A percentile compares a stretch with the other conserved stretches of the same genome.
Conservation (phyloP, 345 rosid genomes). For the Camelina neglecta region DNA sequence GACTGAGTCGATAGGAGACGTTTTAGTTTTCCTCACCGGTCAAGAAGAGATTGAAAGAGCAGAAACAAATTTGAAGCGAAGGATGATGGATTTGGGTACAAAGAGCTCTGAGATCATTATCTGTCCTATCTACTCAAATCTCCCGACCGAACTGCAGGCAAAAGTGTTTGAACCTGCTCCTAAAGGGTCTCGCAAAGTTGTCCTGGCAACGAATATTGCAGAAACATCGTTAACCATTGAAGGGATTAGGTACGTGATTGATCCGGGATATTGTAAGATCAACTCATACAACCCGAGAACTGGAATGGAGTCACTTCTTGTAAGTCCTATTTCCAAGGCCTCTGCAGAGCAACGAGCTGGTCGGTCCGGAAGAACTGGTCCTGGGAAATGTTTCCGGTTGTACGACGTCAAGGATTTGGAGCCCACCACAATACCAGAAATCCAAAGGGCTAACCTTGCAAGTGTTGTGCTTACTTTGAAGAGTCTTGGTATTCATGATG, state of each 20-base stretch:
- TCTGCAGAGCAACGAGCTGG: conserved; percentile 97
- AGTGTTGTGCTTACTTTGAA: conserved; percentile 85
- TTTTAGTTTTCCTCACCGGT: conserved; percentile 87
- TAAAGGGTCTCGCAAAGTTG: conserved; percentile 90
- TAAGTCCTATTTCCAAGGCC: conserved; percentile 89
- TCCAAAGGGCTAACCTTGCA: conserved; percentile 90
- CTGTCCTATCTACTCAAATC: conserved; percentile 89
- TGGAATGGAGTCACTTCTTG: conserved; percentile 90
- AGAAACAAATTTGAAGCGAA: conserved; percentile 72
- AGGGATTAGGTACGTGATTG: conserved; percentile 85
- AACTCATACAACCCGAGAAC: conserved; percentile 89
- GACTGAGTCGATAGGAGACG: conserved; percentile 72
- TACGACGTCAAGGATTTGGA: conserved; percentile 81
- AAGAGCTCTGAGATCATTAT: conserved; percentile 86
- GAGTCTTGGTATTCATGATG: conserved; percentile 92
- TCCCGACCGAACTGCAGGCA: conserved; percentile 89
- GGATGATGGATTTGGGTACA: conserved; percentile 74
- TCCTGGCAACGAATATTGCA: conserved; percentile 92
- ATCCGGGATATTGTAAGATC: conserved; percentile 92
- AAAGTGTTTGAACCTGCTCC: conserved; percentile 95
- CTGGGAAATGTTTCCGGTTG: conserved; percentile 87
- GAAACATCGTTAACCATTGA: conserved; percentile 94
- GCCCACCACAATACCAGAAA: conserved; percentile 87
- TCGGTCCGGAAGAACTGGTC: conserved; percentile 94
- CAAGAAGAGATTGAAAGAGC: conserved; percentile 98